Evolutionary conservation across 352 stramenopile genomes (phyloP).

Genomic region (Pythium rhizo-oryzae): DNA sequence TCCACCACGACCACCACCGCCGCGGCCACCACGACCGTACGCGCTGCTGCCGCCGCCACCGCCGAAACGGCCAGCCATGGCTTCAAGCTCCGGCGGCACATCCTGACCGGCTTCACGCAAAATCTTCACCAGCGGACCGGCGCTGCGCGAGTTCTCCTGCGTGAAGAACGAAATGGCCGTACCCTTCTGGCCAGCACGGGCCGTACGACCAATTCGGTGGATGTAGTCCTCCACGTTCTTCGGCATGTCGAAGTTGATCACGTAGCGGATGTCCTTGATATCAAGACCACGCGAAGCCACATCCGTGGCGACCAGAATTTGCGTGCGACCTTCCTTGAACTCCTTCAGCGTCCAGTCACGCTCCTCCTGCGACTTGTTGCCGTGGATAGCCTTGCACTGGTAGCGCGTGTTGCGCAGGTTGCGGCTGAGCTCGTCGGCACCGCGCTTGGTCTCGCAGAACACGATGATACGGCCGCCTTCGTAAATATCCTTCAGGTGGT

Average conservation of each 20-base stretch:
- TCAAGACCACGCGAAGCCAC: conserved; percentile 99
- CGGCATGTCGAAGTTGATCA: conserved; percentile 99
- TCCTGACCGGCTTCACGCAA: conserved; percentile 88
- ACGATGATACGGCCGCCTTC: conserved; percentile 96
- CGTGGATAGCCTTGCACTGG: conserved; percentile 97
- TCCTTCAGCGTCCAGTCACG: conserved; percentile 97
- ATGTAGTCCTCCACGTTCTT: conserved; percentile 99
- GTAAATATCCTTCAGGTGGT: conserved; percentile 84
- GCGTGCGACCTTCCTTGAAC: conserved; percentile 96
- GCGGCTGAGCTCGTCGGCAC: conserved; percentile 95
- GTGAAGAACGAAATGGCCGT: conserved; percentile 96
- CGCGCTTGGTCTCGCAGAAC: conserved; percentile 99
- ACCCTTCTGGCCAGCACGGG: conserved; percentile 96
- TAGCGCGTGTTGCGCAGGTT: conserved; percentile 94
- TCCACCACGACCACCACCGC: conserved; percentile 46
- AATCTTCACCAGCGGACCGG: conserved; percentile 88
- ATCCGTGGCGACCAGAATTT: conserved; percentile 98
- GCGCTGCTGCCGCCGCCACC: conserved; percentile 58
- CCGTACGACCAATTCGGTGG: conserved; percentile 98
- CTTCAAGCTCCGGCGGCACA: conserved; percentile 84
- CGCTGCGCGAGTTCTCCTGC: conserved; percentile 84
- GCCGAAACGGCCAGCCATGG: conserved; percentile 60
- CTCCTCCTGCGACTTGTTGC: conserved; percentile 98
- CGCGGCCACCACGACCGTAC: conserved; percentile 61
- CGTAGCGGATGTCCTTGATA: conserved; percentile 99